Evolutionary conservation across 495 filamentous ascomycete genomes (phyloP), one percentile per base, ranked within the genome.

Genomic region (Podospora comata): DNA sequence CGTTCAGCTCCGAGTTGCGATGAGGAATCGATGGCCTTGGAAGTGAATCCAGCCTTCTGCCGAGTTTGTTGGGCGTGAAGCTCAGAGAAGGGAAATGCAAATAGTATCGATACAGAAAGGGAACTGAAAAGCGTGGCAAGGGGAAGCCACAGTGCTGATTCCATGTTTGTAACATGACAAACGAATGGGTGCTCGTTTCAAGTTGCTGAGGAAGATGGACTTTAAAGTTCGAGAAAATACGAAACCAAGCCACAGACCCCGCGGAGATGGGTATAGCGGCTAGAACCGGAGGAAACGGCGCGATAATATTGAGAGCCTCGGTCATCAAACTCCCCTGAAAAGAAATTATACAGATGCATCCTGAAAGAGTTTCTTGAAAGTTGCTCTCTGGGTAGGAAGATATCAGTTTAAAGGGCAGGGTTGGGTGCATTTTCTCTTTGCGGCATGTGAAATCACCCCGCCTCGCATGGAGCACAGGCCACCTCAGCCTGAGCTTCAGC

Each of bases 401-500:
- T 3, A 16, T 16, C 39, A 39, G 15, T 58, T 11, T 18, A 58
- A 4, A n/a, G 55, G 55, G 20, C 26, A 58, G 55, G 55, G 55
- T 26, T 58, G 18, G 55, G 9, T 20, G 2, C 18, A 19, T n/a
- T 58, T 5, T 18, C 39, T 48, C 39, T 48, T 48, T 13, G 39
- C 15, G 39, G 9, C 56, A 58, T 58, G 56, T 58, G 56, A 58
- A 27, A 48, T n/a, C 5, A 58, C 56, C 56, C 56, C 56, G 5
- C 27, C 59, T 32, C 16, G 2, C 23, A 23, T 23, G 23, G 23
- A 23, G 19, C 27, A 28, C 55, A 5, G 55, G n/a, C 55, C n/a
- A 20, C 23, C 23, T 7, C 16, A 61, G 59, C 5, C 23, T 16
- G 28, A 19, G 26, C 56, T 57, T 59, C 56, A 74, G 68, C 72